Conservation (phyloP, 345 rosid genomes). For the Brassica juncea region DNA sequence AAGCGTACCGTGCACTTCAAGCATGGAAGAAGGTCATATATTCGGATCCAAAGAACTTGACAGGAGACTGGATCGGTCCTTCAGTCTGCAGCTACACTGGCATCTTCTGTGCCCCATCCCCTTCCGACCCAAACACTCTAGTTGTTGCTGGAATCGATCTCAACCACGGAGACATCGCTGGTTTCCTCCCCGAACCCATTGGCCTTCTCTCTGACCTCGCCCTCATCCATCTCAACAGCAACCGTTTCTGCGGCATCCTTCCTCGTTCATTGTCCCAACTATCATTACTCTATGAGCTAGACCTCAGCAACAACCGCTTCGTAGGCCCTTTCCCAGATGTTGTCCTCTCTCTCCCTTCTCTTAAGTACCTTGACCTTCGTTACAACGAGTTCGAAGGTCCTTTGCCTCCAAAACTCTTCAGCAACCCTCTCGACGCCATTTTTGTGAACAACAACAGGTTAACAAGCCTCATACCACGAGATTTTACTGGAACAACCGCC, state of each 20-base stretch:
- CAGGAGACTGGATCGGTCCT: conserved; percentile 73
- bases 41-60: conserved; percentile 82
- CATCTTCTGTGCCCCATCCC: conserved; percentile 59
- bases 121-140: conserved; percentile 45
- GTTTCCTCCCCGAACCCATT: conserved; percentile 70
- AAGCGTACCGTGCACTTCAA: conserved; percentile 68
- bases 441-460: conserved; percentile 74
- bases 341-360: conserved; percentile 65
- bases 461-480: conserved; percentile 50
- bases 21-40: conserved; percentile 79
- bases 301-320: conserved; percentile 85
- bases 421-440: conserved; percentile 72
- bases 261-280: conserved; percentile 64
- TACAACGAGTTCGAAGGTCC: conserved; percentile 90
- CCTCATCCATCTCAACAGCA: conserved; percentile 76
- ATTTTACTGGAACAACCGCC: conserved; percentile 49
- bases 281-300: conserved; percentile 75
- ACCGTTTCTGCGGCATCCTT: conserved; percentile 84
- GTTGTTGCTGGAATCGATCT: conserved; percentile 84
- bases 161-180: conserved; percentile 72
- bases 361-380: conserved; percentile 68
- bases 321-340: conserved; percentile 76
- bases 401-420: conserved; percentile 66
- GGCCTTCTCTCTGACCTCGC: conserved; percentile 78
- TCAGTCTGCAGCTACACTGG: conserved; percentile 73